Evolutionary conservation across 1,139 yeast species (phyloP).

Genomic region (Lodderomyces beijingensis): DNA sequence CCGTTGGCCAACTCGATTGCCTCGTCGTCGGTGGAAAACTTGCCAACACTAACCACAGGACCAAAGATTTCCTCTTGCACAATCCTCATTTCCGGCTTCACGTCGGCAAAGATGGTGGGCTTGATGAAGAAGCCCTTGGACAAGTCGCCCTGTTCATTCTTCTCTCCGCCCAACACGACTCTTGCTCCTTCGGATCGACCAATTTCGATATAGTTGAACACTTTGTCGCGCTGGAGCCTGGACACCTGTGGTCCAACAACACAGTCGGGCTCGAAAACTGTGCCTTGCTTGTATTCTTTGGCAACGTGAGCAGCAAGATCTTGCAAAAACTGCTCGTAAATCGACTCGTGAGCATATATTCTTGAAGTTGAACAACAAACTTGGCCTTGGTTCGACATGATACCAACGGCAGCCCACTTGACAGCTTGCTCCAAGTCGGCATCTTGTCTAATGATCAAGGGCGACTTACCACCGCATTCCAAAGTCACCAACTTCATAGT

Average conservation of each 20-base stretch:
- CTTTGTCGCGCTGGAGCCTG: slow-evolving; percentile 59
- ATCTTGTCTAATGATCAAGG: slow-evolving; percentile 65
- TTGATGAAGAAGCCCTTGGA: slow-evolving; percentile 46
- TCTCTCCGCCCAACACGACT: slow-evolving; percentile 44
- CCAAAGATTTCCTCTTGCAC: slow-evolving; percentile 59
- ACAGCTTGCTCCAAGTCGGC: slow-evolving; percentile 78
- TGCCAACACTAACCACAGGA: slow-evolving; percentile 53
- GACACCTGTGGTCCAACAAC: slow-evolving; percentile 81
- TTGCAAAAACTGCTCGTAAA: slow-evolving; percentile 48
- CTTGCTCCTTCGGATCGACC: slow-evolving; percentile 58
- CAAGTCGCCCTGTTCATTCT: slow-evolving; percentile 31
- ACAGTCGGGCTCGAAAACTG: slow-evolving; percentile 52
- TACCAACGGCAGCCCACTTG: slow-evolving; percentile 81
- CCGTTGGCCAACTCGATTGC: slow-evolving; percentile 48
- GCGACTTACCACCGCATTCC: slow-evolving; percentile 93
- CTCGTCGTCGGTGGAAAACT: slow-evolving; percentile 51
- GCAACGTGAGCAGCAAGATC: slow-evolving; percentile 31
- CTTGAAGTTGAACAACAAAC: slow-evolving; percentile 46
- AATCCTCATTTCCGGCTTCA: slow-evolving; percentile 48
- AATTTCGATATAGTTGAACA: slow-evolving; percentile 45
- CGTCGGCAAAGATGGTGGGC: slow-evolving; percentile 55
- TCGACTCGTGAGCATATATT: slow-evolving; percentile 38
- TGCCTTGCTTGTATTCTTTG: slow-evolving; percentile 53
- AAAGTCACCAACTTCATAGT: slow-evolving; percentile 70
- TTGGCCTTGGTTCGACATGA: slow-evolving; percentile 68